Conservation (phyloP, 2,329 filamentous ascomycete species). For the Cladophialophora psammophila region DNA sequence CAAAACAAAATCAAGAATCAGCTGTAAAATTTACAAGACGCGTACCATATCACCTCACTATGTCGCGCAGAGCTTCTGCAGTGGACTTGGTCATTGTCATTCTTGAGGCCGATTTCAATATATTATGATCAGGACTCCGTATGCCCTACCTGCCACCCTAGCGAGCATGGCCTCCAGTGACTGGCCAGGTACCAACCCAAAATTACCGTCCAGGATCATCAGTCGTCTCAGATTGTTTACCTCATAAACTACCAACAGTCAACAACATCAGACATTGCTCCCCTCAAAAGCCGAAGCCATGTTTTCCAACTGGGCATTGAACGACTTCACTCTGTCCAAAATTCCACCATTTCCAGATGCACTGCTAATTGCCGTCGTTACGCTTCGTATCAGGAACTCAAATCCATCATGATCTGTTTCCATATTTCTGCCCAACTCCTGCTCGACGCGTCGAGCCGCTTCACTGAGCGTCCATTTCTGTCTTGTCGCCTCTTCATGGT, state of each 20-base stretch:
- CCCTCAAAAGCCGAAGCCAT: constrained; percentile 39
- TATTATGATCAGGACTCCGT: background rate
- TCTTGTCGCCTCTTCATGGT: constrained; percentile 48
- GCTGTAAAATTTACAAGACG: too few species aligned
- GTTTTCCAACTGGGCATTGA: constrained; percentile 54
- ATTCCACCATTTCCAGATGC: constrained; percentile 51
- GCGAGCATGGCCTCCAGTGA: background rate
- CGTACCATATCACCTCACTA: too few species aligned
- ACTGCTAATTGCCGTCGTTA: constrained; percentile 52
- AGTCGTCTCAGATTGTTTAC: background rate
- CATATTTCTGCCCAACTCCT: constrained; percentile 50
- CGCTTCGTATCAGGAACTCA: constrained; percentile 53
- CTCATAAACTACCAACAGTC: background rate
- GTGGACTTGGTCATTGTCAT: background rate
- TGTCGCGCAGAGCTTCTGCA: background rate
- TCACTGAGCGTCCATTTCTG: constrained; percentile 37
- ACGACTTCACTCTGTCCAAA: constrained; percentile 50
- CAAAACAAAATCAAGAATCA: background rate
- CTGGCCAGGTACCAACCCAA: background rate
- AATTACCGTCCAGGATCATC: background rate
- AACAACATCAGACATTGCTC: constrained; percentile 13
- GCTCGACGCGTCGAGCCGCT: constrained; percentile 51
- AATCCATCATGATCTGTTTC: constrained; percentile 45
- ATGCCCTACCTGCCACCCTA: background rate
- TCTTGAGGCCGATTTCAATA: background rate